Base-by-base conservation (phyloP, 225 moss, liverwort and hornwort genomes). In the Anthoceros angustus region DNA sequence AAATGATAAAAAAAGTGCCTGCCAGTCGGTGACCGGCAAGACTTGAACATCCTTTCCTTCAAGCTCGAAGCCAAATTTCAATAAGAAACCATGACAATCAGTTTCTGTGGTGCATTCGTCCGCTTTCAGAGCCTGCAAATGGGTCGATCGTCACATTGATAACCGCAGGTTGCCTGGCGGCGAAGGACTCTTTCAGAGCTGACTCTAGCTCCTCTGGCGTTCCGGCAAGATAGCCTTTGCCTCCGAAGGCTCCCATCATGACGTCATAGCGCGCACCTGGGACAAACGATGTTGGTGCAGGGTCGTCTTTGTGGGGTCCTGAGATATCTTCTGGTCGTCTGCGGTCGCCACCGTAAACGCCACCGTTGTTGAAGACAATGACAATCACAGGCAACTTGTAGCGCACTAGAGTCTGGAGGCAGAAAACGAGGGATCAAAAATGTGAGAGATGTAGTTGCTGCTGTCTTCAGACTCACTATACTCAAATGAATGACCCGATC, bases 301-400 rank as follows among this genome's bases (percentile, higher is more conserved):
- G 98, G 62, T 98, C 98, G 62, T 74, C 77, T 73, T 89, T 87
- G 73, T 86, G 72, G 40, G 87, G 98, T 10, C 98, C 98, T 3
- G 75, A 74, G 18, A 70, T 68, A 64, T 92, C 98, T 70, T 84
- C 92, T 6, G 89, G 69, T 43, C 84, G 73, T 68, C 98, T 89
- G 43, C 98, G 82, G 66, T 98, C 98, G 24, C 98, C 98, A 61
- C 98, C 92, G 66, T 98, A 98, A 1, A 98, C 98, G 69, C 98
- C 98, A 24, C 92, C 92, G 39, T 98, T 98, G 71, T 98, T 98
- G 78, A 98, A 98, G 43, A 98, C 83, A 67, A 98, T 98, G 49
- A 98, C 78, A 73, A 92, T 79, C 71, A 98, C 98, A 5, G 98
- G 86, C 5, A 98, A 67, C 48, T 92, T 86, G 72, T 98, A 98